Conservation (phyloP, 495 filamentous ascomycete genomes). For the Podospora pseudoanserina region DNA sequence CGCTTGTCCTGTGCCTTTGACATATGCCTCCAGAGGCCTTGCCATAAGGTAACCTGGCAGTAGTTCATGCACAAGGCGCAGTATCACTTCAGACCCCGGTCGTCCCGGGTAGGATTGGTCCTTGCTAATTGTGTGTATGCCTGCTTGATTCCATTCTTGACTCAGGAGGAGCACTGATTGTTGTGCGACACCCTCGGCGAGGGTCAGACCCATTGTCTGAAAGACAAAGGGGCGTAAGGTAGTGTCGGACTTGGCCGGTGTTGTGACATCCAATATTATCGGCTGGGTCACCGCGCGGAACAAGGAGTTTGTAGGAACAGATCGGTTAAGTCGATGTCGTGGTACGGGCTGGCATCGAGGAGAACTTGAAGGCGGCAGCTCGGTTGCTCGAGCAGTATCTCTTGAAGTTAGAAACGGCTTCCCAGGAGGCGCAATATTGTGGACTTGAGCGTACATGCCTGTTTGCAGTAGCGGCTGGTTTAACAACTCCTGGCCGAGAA, state of each 20-base stretch:
- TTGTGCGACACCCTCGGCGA: background rate
- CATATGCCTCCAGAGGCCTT: background rate
- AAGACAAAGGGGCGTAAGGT: background rate
- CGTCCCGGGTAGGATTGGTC: background rate
- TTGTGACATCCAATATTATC: background rate
- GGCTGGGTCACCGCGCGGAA: background rate
- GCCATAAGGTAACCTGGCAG: background rate
- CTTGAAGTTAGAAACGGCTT: background rate
- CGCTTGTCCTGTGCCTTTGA: background rate
- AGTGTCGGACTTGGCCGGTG: background rate
- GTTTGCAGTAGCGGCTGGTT: too few species aligned
- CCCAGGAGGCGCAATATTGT: too few species aligned
- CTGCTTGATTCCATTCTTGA: background rate
- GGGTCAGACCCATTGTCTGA: background rate
- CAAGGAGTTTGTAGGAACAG: background rate
- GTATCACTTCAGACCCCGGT: background rate
- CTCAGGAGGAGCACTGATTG: background rate
- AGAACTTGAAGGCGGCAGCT: background rate
- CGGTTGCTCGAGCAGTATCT: background rate
- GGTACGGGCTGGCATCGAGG: background rate
- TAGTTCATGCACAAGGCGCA: background rate
- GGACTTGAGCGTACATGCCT: too few species aligned
- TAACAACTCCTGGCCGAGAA: too few species aligned
- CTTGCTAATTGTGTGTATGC: background rate
- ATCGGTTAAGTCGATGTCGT: background rate